Percentiles rank a stretch among this genome's conserved stretches.
Conservation (phyloP, 176 grass and related monocot species). For the Carex parvula region DNA sequence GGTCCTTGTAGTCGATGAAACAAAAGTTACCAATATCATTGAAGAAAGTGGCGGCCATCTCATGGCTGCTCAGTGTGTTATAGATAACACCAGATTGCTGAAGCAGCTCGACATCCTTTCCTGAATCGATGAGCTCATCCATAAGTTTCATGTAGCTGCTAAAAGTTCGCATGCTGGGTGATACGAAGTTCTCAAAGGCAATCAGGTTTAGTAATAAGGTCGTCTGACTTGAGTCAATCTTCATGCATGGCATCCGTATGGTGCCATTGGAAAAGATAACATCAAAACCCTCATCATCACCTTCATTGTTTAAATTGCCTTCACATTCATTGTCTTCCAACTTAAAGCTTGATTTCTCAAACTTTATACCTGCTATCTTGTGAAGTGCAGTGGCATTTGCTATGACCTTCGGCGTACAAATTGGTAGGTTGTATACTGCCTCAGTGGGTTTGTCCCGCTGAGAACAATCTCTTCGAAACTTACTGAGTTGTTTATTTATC, state of each 20-base stretch:
- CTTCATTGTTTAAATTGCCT: background rate
- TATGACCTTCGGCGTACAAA: no score
- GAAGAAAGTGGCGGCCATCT: conserved; percentile 20
- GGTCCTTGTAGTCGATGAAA: background rate
- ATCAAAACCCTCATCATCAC: background rate
- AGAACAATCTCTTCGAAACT: no score
- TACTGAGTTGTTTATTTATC: no score
- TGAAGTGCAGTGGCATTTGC: no score
- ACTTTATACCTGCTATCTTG: no score
- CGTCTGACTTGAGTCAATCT: background rate
- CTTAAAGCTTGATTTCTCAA: no score
- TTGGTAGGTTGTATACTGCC: no score
- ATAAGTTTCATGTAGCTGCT: conserved; percentile 18
- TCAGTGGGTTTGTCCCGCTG: no score
- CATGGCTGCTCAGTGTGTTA: background rate
- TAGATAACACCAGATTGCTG: background rate
- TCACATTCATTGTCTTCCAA: no score
- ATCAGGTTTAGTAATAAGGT: conserved; percentile 2
- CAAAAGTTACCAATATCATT: background rate
- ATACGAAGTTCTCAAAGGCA: background rate
- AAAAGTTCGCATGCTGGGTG: background rate
- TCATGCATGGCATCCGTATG: background rate
- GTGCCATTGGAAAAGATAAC: background rate
- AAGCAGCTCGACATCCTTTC: conserved; percentile 13
- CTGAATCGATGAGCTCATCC: conserved; percentile 7